Evolutionary conservation across 805 yeast species (phyloP), one percentile per base, ranked within the genome.

Genomic region (Wickerhamiella sergipiensis): DNA sequence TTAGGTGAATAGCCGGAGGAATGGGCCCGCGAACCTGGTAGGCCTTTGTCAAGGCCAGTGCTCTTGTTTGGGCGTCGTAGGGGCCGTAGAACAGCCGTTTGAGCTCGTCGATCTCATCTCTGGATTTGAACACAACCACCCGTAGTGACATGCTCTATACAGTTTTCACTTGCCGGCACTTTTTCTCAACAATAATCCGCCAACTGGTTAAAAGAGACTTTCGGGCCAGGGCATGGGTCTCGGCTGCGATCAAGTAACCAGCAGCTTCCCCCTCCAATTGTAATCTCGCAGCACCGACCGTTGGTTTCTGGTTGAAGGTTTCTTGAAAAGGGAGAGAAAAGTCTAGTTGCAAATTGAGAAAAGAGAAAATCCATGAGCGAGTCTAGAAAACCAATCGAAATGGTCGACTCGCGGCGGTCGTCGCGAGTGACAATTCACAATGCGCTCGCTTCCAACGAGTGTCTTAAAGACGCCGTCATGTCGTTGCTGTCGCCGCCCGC

Each of bases 1-100:
- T 60, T n/a, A 55, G 51, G 24, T 60, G 61, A 9, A 60, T 53
- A 23, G 60, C 53, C 6, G 61, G 56, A 4, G 63, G 63, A 15
- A 60, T 55, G 15, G 48, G 57, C 6, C 58, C 59, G n/a, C 62
- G 55, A 8, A 56, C 52, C 50, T 61, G 55, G 53, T 53, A 53
- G 19, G 63, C 63, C 44, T 54, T 48, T 26, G 52, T 45, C 19
- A 49, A 47, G 8, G 56, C 53, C 36, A 61, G 54, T 6, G 58
- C 63, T 29, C 59, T 50, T 3, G 31, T 23, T 50, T 60, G 63
- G 19, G 49, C 45, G 15, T 22, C 40, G 21, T 10, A 19, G 31
- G 49, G 33, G 13, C 63, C 63, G 48, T 50, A 59, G n/a, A 59
- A 51, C 23, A 55, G 53, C 13, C 24, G 29, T 10, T 50, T 50